Conservation (phyloP, 176 grass and related monocot genomes). For the Microstegium vimineum region DNA sequence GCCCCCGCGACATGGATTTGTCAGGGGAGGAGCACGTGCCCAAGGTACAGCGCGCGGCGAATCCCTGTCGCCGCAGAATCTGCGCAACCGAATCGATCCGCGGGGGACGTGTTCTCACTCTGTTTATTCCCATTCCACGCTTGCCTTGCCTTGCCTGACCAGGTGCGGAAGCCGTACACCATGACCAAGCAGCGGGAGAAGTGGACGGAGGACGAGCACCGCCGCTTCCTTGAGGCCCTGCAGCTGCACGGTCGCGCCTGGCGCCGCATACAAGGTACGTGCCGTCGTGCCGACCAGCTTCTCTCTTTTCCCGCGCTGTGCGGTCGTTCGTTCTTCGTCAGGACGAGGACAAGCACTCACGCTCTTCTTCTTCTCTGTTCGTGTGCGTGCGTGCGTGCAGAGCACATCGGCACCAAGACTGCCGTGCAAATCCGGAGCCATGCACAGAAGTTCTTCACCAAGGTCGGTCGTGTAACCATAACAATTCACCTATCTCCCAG, state of each 20-base stretch:
- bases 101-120: background rate
- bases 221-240: conserved; percentile 77
- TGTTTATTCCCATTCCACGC: background rate
- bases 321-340: background rate
- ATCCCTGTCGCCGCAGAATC: background rate
- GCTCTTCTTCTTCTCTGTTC: background rate
- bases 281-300: background rate
- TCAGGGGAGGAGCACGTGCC: conserved; percentile 41
- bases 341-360: background rate
- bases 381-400: conserved; percentile 28
- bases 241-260: conserved; percentile 83
- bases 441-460: conserved; percentile 99
- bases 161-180: conserved; percentile 93
- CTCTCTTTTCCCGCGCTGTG: no score
- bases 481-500: background rate
- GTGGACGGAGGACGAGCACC: conserved; percentile 93
- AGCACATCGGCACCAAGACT: conserved; percentile 89
- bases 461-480: conserved; percentile 67
- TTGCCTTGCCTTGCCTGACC: background rate
- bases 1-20: conserved; percentile 40
- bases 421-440: conserved; percentile 96
- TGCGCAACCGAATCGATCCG: background rate
- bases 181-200: conserved; percentile 96
- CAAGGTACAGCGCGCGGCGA: conserved; percentile 45
- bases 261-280: conserved; percentile 88